phyloP scores from a whole-genome alignment of 108 stramenopile species.

The Cylindrotheca fusiformis region DNA sequence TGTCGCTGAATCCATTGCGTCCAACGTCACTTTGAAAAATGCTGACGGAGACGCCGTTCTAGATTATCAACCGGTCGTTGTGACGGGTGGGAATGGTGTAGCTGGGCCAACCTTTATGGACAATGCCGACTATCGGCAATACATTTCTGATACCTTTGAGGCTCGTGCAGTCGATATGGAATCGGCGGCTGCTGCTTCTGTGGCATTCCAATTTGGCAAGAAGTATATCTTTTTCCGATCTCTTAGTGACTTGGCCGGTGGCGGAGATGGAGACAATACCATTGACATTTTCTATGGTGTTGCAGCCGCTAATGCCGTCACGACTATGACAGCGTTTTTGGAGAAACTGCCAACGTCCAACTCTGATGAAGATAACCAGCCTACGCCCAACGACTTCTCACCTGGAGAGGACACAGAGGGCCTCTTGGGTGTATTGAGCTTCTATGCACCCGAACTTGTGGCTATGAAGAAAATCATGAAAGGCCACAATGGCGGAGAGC shows the following conservation, averaged over 20 bases:
- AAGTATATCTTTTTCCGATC: conserved; percentile 7
- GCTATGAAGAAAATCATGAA: conserved; percentile 7
- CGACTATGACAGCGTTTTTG: conserved; percentile 8
- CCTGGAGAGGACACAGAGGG: conserved; percentile 8
- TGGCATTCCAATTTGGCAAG: background rate
- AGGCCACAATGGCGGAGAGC: background rate
- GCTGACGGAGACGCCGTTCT: background rate
- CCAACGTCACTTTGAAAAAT: background rate
- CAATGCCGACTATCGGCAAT: conserved; percentile 8
- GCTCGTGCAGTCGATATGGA: conserved; percentile 11
- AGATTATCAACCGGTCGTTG: conserved; percentile 4
- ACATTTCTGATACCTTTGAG: background rate
- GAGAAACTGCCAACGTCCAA: background rate
- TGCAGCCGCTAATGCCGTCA: conserved; percentile 12
- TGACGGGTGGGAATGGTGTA: conserved; percentile 7
- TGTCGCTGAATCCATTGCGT: background rate
- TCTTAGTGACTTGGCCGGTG: conserved; percentile 3
- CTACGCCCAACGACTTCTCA: background rate
- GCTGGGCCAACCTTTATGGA: conserved; percentile 9
- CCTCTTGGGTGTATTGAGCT: conserved; percentile 6
- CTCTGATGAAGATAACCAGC: background rate
- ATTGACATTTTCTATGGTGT: conserved; percentile 6
- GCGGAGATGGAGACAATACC: background rate
- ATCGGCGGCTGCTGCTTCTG: background rate
- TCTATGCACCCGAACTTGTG: conserved; percentile 5